A percentile compares a stretch with the other conserved stretches of the same genome.
phyloP scores from a whole-genome alignment of 768 basidiomycete species.

The Daedalea quercina region DNA sequence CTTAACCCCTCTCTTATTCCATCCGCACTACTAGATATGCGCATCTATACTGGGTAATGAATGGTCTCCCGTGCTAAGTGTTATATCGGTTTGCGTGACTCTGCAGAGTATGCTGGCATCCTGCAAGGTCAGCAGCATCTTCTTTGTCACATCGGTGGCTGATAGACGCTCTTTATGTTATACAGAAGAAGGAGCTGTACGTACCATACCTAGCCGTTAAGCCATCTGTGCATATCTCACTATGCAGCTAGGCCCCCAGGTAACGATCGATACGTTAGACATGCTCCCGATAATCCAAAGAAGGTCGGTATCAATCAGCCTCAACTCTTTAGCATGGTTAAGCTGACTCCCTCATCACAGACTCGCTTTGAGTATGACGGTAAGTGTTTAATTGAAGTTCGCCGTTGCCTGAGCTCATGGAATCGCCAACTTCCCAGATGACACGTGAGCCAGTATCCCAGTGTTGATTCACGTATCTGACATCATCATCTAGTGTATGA shows the following conservation, averaged over 20 bases:
- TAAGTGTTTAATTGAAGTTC: constrained; percentile 23
- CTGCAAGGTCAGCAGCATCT: constrained; percentile 60
- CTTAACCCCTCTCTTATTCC: background rate
- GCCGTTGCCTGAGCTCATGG: background rate
- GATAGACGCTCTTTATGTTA: background rate
- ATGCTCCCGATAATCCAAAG: constrained; percentile 81
- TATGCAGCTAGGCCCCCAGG: constrained; percentile 54
- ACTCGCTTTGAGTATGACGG: constrained; percentile 81
- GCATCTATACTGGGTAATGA: constrained; percentile 86
- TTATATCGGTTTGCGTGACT: constrained; percentile 75
- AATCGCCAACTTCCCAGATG: background rate
- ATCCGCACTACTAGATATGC: constrained; percentile 57
- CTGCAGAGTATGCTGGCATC: constrained; percentile 91
- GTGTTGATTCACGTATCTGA: too few species aligned
- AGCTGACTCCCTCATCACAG: constrained; percentile 27
- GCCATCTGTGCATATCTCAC: background rate
- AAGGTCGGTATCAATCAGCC: constrained; percentile 43
- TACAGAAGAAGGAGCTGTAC: constrained; percentile 58
- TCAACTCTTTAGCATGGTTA: too few species aligned
- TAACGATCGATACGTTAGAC: constrained; percentile 76
- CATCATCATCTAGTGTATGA: too few species aligned
- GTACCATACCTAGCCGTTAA: constrained; percentile 14
- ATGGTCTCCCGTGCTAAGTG: constrained; percentile 87
- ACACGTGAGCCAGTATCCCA: background rate
- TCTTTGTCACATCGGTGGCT: background rate